phyloP scores from a whole-genome alignment of 2,329 filamentous ascomycete species.

The Pseudocercospora pini-densiflorae region DNA sequence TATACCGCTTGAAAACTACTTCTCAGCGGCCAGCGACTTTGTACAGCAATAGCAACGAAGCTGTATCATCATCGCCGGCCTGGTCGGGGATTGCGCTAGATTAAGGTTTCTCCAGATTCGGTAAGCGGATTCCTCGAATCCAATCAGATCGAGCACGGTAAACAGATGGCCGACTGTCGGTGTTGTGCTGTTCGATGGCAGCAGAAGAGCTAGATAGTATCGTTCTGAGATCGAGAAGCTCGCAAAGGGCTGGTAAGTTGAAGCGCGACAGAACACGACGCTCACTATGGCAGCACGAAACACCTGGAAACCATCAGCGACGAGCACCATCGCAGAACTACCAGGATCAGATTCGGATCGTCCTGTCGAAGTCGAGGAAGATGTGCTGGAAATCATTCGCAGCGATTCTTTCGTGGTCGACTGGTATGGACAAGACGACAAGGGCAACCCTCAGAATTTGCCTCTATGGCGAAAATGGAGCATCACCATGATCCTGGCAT shows the following conservation, averaged over 20 bases:
- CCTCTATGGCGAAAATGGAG: conserved; percentile 21
- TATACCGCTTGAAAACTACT: not conserved
- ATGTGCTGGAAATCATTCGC: conserved; percentile 11
- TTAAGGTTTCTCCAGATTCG: not conserved
- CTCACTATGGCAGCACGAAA: not conserved
- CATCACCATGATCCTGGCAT: conserved; percentile 20
- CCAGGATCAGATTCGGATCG: not conserved
- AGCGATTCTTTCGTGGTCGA: conserved; percentile 18
- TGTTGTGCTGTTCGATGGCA: not conserved
- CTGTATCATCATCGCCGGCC: not conserved
- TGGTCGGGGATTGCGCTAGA: not conserved
- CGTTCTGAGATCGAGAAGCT: too few relatives aligned
- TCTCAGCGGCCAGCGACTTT: not conserved
- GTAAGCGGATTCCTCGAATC: not conserved
- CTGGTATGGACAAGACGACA: conserved; percentile 21
- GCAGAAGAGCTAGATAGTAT: not conserved
- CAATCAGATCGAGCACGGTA: not conserved
- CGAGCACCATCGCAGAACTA: not conserved
- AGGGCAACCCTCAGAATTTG: conserved; percentile 21
- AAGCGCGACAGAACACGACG: not conserved
- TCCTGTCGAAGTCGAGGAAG: conserved; percentile 9
- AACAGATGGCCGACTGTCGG: not conserved
- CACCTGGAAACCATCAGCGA: not conserved
- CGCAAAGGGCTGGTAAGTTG: too few relatives aligned
- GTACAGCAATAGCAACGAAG: not conserved